Base-by-base conservation (phyloP, 2,329 filamentous ascomycete species). In the Lecanoromycetidae sp. region DNA sequence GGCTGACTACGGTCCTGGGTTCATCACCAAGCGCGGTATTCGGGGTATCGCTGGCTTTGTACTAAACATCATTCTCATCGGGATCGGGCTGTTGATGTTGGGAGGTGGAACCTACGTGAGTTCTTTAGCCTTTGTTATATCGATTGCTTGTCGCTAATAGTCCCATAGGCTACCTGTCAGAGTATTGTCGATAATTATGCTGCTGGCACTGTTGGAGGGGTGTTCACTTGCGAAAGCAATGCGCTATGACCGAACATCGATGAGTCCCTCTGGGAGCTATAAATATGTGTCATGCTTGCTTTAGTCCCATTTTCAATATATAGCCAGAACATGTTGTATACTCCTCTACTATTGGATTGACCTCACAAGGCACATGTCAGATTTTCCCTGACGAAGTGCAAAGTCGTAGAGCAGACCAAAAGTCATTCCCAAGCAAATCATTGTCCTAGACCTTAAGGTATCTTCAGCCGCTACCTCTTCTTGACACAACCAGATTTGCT, bases 11-110 rank as follows among this genome's bases (percentile, higher is more conserved):
- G 71, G 73, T 5, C 60, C 71, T 2, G 65, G 69, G 1, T 71
- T 75, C 26, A 71, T 74, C 42, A 72, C 69, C 52, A 67, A 66
- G 1, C 68, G 75, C 27, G 77, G 53, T 15, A 48, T 54, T 19
- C 43, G 53, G 20, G 48, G 53, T 17, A 47, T 54, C 22, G n/a
- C 20, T 20, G 53, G 53, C 3, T 48, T 51, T 26, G 52, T 65
- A 0, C 62, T 91, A 44, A 95, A 94, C 58, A 59, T 86, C 13
- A 56, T 78, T 52, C 76, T 94, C 50, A 87, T 91, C 49, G 23
- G 73, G 2, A 77, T 83, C 15, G 88, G 88, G 0, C 44, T 93
- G n/a, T 77, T 88, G 55, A 93, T 94, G 68, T 65, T 95, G 39
- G 80, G 74, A 0, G 84, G 74, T 1, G 88, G 88, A 30, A 95